Conservation (phyloP, 495 filamentous ascomycete genomes). For the Talaromyces ruber region DNA sequence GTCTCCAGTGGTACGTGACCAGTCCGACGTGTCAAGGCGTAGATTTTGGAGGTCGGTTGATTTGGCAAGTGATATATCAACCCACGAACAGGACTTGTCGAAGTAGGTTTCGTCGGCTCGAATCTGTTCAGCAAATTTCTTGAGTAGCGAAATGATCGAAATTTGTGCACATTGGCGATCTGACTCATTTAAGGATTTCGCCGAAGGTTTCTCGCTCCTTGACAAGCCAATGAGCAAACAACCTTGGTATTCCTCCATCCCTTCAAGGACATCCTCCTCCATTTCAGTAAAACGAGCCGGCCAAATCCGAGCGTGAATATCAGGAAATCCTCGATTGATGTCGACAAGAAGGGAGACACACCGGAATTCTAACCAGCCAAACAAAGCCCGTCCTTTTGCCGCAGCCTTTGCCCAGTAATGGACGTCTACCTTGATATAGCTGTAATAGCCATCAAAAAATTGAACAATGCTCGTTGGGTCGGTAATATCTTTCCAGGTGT, state of each 20-base stretch:
- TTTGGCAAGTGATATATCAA: constrained; percentile 31
- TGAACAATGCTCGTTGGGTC: constrained; percentile 17
- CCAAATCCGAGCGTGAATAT: constrained; percentile 45
- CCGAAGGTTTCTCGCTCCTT: constrained; percentile 7
- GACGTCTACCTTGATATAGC: constrained; percentile 42
- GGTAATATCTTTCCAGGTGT: constrained; percentile 35
- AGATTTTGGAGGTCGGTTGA: constrained; percentile 25
- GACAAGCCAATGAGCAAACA: constrained; percentile 51
- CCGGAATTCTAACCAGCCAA: constrained; percentile 48
- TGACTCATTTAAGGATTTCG: neutral
- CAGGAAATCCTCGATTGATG: constrained; percentile 33
- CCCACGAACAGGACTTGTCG: constrained; percentile 36
- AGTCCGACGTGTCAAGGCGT: constrained; percentile 24
- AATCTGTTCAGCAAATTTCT: constrained; percentile 39
- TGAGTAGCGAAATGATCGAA: constrained; percentile 27
- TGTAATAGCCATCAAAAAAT: constrained; percentile 36
- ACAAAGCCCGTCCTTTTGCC: constrained; percentile 31
- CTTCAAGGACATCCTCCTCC: constrained; percentile 3
- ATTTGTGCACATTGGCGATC: constrained; percentile 10
- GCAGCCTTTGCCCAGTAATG: constrained; percentile 46
- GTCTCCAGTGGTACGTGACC: neutral
- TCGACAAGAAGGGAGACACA: constrained; percentile 41
- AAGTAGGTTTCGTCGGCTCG: constrained; percentile 37
- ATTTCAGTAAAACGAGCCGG: constrained; percentile 40
- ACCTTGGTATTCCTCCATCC: constrained; percentile 32